A percentile compares a stretch with the other conserved stretches of the same genome.
phyloP scores from a whole-genome alignment of 108 stramenopile genomes.

The Skeletonema tropicum region DNA sequence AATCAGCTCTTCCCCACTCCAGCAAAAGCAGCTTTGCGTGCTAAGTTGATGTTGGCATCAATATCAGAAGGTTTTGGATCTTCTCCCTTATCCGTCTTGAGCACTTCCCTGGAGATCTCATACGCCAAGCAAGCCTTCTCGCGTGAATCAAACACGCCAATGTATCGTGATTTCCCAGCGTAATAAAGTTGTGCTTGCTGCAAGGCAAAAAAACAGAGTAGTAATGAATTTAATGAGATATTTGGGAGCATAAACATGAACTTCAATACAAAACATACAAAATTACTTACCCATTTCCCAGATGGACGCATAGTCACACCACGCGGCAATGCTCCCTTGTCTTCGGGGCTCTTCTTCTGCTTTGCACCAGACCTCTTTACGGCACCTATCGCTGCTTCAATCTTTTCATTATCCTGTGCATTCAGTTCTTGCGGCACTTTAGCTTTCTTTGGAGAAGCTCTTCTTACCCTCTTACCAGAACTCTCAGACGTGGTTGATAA shows the following conservation, averaged over 20 bases:
- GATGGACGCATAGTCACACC: slow-evolving; percentile 67
- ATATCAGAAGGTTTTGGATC: slow-evolving; percentile 59
- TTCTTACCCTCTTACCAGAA: neutral
- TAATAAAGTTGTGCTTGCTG: slow-evolving; percentile 79
- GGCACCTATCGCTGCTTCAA: slow-evolving; percentile 35
- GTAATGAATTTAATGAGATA: neutral
- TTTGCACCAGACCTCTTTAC: slow-evolving; percentile 31
- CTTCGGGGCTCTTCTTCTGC: slow-evolving; percentile 73
- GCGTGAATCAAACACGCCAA: slow-evolving; percentile 70
- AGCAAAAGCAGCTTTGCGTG: slow-evolving; percentile 85
- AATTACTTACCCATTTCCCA: slow-evolving; percentile 55
- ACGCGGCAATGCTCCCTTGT: slow-evolving; percentile 66
- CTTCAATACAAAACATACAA: neutral
- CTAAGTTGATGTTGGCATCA: slow-evolving; percentile 72
- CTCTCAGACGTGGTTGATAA: neutral
- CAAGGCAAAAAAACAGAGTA: neutral
- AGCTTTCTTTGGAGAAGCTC: slow-evolving; percentile 11
- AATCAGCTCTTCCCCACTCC: slow-evolving; percentile 52
- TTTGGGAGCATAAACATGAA: neutral
- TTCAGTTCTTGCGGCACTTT: slow-evolving; percentile 16
- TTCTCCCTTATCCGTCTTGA: slow-evolving; percentile 46
- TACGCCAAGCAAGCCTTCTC: slow-evolving; percentile 68
- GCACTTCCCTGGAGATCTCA: slow-evolving; percentile 66
- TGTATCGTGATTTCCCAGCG: slow-evolving; percentile 71
- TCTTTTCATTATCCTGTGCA: slow-evolving; percentile 36